Base-by-base conservation (phyloP, 352 stramenopile genomes). In the Phytophthora citrophthora region DNA sequence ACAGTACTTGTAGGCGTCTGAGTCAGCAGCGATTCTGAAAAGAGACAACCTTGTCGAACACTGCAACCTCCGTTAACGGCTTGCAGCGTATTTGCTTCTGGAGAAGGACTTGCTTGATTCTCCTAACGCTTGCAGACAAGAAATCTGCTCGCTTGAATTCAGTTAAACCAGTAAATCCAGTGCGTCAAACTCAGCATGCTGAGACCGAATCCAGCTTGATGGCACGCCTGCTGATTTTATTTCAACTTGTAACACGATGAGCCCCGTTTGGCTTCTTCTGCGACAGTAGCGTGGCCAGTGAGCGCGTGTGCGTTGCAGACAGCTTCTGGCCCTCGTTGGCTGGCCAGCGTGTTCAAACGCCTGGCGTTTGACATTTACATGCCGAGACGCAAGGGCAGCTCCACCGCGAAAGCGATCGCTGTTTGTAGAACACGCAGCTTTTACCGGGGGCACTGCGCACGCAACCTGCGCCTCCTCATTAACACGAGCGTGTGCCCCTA, bases 161-260 rank as follows among this genome's bases (percentile, higher is more conserved):
- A 40, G 12, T 41, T 15, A 13, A 41, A 18, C 18, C 36, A 29
- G 43, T 29, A 8, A 48, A 58, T 60, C 53, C 53, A 60, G 39
- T 27, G 13, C 11, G 48, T 57, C 56, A 50, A 64, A 44, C 46
- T 53, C 51, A n/a, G 57, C 6, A 47, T 64, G 47, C 48, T 64
- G 55, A 56, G 18, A 11, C 24, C 34, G 12, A 36, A 47, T 47
- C 27, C 18, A 27, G 45, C n/a, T 34, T 23, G 10, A 26, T n/a
- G 13, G 26, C 24, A 7, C 27, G 16, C 15, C 20, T 40, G 40
- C 31, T 15, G 11, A 53, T 48, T 60, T 24, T 65, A 65, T 65
- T 60, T 65, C 48, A 18, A 49, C 13, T 20, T 26, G 15, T 18
- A 31, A 47, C 16, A 9, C 41, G 18, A 3, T 8, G 16, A 27